Conservation (phyloP, 441 rosid genomes). For the Aquilaria agallochum region DNA sequence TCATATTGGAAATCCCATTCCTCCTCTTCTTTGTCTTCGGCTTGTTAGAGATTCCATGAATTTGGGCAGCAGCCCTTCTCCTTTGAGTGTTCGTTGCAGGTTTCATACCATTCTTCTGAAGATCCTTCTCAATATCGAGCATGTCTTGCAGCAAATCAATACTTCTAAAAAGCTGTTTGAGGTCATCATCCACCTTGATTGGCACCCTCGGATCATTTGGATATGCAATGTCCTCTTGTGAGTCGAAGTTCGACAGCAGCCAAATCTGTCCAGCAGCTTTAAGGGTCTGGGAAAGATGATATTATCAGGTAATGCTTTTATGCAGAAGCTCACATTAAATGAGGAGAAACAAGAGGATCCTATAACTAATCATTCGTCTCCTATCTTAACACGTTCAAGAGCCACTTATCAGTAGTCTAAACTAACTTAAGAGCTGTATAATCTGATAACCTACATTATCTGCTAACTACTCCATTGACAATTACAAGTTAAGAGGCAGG, state of each 20-base stretch:
- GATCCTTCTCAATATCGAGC: constrained; percentile 86
- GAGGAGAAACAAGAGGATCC: not conserved
- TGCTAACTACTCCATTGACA: too few relatives aligned
- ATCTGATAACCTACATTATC: too few relatives aligned
- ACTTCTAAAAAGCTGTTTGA: constrained; percentile 56
- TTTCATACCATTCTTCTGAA: constrained; percentile 78
- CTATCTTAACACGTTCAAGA: not conserved
- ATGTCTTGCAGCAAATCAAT: constrained; percentile 73
- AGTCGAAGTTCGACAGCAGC: constrained; percentile 67
- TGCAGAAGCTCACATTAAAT: not conserved
- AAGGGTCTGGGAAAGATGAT: constrained; percentile 37
- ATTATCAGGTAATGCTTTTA: not conserved
- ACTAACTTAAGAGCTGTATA: too few relatives aligned
- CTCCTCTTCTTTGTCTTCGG: constrained; percentile 72
- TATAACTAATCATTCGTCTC: too few relatives aligned
- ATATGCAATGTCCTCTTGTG: constrained; percentile 79
- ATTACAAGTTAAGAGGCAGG: too few relatives aligned
- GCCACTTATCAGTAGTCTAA: too few relatives aligned
- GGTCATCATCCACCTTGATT: constrained; percentile 69
- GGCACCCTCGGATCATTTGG: constrained; percentile 71
- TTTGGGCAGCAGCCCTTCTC: constrained; percentile 83
- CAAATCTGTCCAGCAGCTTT: constrained; percentile 67
- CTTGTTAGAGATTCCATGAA: constrained; percentile 53
- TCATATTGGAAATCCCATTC: constrained; percentile 80
- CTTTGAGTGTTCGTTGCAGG: constrained; percentile 75